A percentile compares a stretch with the other conserved stretches of the same genome.
Evolutionary conservation across 352 stramenopile species (phyloP).

Genomic region (Phytopythium kandeliae): DNA sequence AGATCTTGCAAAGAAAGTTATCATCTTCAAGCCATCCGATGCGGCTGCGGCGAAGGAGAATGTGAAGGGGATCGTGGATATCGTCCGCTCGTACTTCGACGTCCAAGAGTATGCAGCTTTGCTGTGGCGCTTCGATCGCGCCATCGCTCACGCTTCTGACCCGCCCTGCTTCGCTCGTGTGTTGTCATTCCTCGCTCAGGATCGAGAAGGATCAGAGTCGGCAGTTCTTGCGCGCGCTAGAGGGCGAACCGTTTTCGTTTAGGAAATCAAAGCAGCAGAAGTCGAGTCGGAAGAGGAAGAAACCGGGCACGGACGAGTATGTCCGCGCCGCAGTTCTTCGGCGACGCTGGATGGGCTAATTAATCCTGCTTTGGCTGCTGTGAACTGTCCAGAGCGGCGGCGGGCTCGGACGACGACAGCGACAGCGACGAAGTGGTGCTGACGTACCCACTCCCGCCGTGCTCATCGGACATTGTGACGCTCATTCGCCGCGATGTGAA

Average conservation of each 20-base stretch:
- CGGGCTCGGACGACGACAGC: conserved; percentile 28
- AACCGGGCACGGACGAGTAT: conserved; percentile 1
- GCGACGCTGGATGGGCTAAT: too few species aligned
- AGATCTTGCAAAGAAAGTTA: conserved; percentile 3
- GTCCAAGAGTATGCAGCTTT: conserved; percentile 2
- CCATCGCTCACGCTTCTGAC: too few species aligned
- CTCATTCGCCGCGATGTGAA: conserved; percentile 59
- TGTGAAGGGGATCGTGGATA: neutral
- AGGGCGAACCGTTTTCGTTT: conserved; percentile 6
- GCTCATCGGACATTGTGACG: conserved; percentile 66
- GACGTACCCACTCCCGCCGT: conserved; percentile 71
- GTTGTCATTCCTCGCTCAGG: neutral
- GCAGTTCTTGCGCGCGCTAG: conserved; percentile 1
- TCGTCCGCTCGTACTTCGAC: neutral
- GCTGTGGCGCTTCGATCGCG: too few species aligned
- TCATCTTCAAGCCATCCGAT: conserved; percentile 6
- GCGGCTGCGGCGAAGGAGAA: neutral
- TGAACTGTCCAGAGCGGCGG: conserved; percentile 6
- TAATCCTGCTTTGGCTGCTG: too few species aligned
- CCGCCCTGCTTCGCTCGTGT: too few species aligned
- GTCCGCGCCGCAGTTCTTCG: neutral
- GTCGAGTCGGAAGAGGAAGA: conserved; percentile 3
- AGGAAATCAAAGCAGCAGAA: neutral
- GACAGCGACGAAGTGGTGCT: conserved; percentile 32
- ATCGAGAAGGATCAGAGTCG: conserved; percentile 1